phyloP scores from a whole-genome alignment of 208 protist genomes.

The Leishmania tarentolae region DNA sequence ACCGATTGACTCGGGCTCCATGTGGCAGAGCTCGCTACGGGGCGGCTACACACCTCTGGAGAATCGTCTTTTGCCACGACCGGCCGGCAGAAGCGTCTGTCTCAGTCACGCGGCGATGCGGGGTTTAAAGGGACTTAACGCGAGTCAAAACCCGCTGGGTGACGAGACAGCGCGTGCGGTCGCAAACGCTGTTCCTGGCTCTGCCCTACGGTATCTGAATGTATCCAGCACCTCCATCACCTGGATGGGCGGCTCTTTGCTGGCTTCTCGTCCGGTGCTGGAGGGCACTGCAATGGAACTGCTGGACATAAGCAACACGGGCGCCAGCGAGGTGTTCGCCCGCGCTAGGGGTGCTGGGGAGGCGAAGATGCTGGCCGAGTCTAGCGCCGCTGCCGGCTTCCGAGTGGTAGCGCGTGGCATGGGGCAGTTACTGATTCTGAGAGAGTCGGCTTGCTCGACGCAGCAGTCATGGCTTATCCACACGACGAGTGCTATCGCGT shows the following conservation, averaged over 20 bases:
- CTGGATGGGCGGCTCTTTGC: conserved; percentile 25
- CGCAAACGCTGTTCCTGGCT: conserved; percentile 42
- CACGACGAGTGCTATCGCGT: background rate
- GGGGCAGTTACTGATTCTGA: conserved; percentile 32
- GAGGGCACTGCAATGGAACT: conserved; percentile 53
- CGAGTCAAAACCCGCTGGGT: conserved; percentile 61
- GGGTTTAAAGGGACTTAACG: conserved; percentile 49
- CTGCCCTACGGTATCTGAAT: conserved; percentile 52
- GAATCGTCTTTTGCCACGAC: background rate
- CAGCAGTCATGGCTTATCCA: conserved; percentile 25
- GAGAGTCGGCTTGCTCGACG: conserved; percentile 15
- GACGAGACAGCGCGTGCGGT: conserved; percentile 51
- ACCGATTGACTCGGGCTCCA: conserved; percentile 19
- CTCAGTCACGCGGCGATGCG: background rate
- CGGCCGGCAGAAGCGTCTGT: background rate
- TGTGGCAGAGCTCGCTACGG: conserved; percentile 56
- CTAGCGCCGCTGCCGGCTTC: conserved; percentile 16
- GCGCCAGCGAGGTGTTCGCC: conserved; percentile 10
- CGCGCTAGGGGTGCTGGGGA: background rate
- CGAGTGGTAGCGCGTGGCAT: conserved; percentile 31
- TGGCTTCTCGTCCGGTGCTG: conserved; percentile 41
- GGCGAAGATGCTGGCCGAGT: conserved; percentile 20
- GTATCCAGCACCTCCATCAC: conserved; percentile 56
- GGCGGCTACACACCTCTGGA: conserved; percentile 5
- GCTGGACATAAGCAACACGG: conserved; percentile 60